These are phyloP conservation scores for Candida sphagnicola DNA, from an alignment of 805 yeast genomes.

Conservation along the genomic window DNA sequence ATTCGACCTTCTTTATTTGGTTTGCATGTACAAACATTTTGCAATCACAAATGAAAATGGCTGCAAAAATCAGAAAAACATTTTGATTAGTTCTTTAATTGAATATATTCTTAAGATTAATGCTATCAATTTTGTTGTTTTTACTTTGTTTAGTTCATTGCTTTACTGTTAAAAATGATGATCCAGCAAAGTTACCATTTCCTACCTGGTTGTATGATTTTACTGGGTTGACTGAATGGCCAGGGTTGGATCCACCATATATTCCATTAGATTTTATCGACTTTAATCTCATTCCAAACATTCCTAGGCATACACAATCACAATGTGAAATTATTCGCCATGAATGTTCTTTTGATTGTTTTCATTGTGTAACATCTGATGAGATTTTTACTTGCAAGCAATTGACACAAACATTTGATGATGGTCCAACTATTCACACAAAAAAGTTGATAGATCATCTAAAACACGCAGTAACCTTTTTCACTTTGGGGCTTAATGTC, in stretches of 20 bases:
- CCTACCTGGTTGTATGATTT: constrained; percentile 77
- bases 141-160: neutral
- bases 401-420: constrained; percentile 88
- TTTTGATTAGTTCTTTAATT: neutral
- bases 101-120: neutral
- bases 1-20: no score
- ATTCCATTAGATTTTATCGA: constrained; percentile 74
- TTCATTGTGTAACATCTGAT: constrained; percentile 68
- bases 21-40: no score
- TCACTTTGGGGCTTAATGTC: constrained; percentile 79
- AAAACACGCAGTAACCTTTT: constrained; percentile 59
- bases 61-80: neutral
- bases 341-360: constrained; percentile 81
- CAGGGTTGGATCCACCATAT: constrained; percentile 83
- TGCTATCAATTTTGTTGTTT: neutral
- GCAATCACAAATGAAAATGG: constrained; percentile 1
- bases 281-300: constrained; percentile 46
- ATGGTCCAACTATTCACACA: constrained; percentile 84
- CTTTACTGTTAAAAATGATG: neutral
- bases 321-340: constrained; percentile 41
- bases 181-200: constrained; percentile 39
- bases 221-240: constrained; percentile 80
- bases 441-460: constrained; percentile 53
- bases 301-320: constrained; percentile 51
- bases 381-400: constrained; percentile 73